These are phyloP conservation scores for Raddia guianensis DNA, from an alignment of 176 grass and related monocot species.

Conservation along the genomic window DNA sequence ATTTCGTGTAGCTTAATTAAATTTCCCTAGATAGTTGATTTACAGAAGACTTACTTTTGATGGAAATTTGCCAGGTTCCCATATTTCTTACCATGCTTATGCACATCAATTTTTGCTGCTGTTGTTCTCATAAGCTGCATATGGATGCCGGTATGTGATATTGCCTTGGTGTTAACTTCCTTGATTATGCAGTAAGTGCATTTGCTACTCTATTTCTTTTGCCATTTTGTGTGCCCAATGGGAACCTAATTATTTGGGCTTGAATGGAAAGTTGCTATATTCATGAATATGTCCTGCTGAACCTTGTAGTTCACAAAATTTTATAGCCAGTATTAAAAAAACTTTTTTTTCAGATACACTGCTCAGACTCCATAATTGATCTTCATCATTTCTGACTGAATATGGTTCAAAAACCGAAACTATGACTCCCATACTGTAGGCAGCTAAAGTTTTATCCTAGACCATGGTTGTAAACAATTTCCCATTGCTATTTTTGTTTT, in stretches of 20 bases:
- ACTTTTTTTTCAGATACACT: not conserved
- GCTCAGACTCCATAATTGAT: not conserved
- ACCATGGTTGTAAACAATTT: too few relatives aligned
- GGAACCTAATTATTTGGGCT: not conserved
- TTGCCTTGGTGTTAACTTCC: not conserved
- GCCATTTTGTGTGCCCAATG: not conserved
- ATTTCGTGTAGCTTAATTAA: not conserved
- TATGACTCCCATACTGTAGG: not conserved
- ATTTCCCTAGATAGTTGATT: constrained; percentile 18
- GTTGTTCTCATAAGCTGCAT: constrained; percentile 72
- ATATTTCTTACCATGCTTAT: constrained; percentile 79
- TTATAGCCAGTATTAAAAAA: not conserved
- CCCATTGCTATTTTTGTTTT: too few relatives aligned
- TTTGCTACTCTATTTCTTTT: not conserved
- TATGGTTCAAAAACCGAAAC: not conserved
- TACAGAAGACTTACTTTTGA: constrained; percentile 27
- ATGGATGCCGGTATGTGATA: constrained; percentile 71
- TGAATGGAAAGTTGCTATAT: not conserved
- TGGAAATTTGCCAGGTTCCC: constrained; percentile 58
- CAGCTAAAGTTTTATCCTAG: not conserved
- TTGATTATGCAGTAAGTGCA: not conserved
- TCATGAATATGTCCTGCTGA: not conserved
- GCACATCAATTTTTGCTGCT: constrained; percentile 59
- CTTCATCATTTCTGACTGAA: not conserved
- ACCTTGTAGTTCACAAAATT: not conserved